Base-by-base conservation (phyloP, 2,329 filamentous ascomycete genomes). In the Chrysosporium queenslandicum region DNA sequence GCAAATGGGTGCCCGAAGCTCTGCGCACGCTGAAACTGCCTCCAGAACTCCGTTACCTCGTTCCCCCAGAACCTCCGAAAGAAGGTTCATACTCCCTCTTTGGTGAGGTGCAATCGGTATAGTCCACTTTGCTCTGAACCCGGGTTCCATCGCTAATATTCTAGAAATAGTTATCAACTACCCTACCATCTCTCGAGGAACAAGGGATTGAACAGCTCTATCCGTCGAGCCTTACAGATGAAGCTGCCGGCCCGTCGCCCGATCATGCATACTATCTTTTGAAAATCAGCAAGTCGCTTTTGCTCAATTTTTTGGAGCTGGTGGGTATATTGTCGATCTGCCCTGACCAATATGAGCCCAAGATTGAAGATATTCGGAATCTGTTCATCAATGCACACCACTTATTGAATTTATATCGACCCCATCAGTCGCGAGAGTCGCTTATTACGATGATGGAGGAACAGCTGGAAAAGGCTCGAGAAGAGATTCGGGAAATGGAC, bases 321-420 rank as follows among this genome's bases (percentile, higher is more conserved):
- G 74, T 85, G 0, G 87, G 88, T 21, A 73, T 86, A 12, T 73
- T 94, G 53, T 77, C 79, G 8, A 69, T 79, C n/a, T 77, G 83
- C 42, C 85, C 87, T 0, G 74, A 77, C 40, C 73, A 84, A 65
- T 85, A 82, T 48, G 74, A 78, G 23, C 77, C 81, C 39, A 94
- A 94, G 65, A 77, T 91, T 42, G 75, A 81, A 41, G 85, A 97
- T 66, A 70, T 98, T 29, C 78, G 85, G 61, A 89, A 84, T 14
- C 72, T 97, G 25, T 84, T 94, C 57, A 83, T 91, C 67, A 97
- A 97, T 67, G 85, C 94, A 63, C 89, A 96, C 69, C 87, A 94
- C 63, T 77, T 95, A 50, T 81, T 97, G 58, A 98, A 98, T 67
- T 84, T 94, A 67, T 97, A 95, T 70, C 79, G 91, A 29, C 90